A percentile compares a stretch with the other conserved stretches of the same genome.
Conservation (phyloP, 805 yeast genomes). For the Yueomyces sinensis region DNA sequence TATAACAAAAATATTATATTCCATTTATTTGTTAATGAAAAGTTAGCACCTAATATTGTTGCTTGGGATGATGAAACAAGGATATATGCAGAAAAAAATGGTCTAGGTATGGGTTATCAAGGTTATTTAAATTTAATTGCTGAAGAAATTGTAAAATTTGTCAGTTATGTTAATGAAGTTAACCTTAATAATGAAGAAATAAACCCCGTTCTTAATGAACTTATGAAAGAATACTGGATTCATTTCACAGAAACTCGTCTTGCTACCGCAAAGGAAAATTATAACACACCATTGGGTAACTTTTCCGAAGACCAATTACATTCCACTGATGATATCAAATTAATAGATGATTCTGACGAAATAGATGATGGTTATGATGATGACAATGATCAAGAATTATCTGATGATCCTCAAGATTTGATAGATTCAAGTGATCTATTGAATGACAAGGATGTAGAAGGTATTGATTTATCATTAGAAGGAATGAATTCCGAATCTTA, state of each 20-base stretch:
- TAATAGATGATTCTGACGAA: slow-evolving; percentile 13
- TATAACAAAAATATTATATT: slow-evolving; percentile 48
- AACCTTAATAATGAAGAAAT: slow-evolving; percentile 15
- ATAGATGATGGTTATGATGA: slow-evolving; percentile 17
- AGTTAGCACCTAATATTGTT: slow-evolving; percentile 48
- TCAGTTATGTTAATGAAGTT: slow-evolving; percentile 30
- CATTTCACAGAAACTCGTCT: slow-evolving; percentile 70
- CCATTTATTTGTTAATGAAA: slow-evolving; percentile 47
- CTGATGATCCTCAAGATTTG: slow-evolving; percentile 12
- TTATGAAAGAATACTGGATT: slow-evolving; percentile 42
- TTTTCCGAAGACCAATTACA: slow-evolving; percentile 26
- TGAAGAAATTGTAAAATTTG: slow-evolving; percentile 89
- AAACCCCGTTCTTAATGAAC: slow-evolving; percentile 11
- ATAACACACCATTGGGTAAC: slow-evolving; percentile 87
- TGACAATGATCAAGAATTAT: slow-evolving; percentile 17
- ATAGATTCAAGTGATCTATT: slow-evolving; percentile 10
- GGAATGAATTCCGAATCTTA: slow-evolving; percentile 30
- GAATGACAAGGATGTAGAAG: slow-evolving; percentile 14
- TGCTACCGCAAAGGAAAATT: slow-evolving; percentile 83
- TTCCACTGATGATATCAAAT: slow-evolving; percentile 13
- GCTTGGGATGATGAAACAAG: slow-evolving; percentile 48
- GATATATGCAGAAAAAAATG: slow-evolving; percentile 44
- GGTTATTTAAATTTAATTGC: slow-evolving; percentile 89
- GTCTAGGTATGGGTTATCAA: slow-evolving; percentile 82
- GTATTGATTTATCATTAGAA: neutral